These are phyloP conservation scores for Yarrowia osloensis DNA, from an alignment of 805 yeast genomes.

Conservation along the genomic window DNA sequence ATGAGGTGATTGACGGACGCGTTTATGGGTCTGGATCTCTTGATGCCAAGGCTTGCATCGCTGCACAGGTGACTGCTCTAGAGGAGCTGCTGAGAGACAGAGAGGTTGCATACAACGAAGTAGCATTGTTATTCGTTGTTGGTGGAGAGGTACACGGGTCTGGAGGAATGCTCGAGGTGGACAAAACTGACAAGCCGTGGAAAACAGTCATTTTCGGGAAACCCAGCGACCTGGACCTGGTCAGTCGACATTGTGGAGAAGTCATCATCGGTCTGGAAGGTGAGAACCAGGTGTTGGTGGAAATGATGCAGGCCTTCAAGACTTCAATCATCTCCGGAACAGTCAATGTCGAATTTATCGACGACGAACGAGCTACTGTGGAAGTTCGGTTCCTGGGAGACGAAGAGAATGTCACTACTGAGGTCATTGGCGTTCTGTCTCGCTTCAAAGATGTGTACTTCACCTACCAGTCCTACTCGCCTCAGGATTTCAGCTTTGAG, in stretches of 20 bases:
- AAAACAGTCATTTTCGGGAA: slow-evolving; percentile 1
- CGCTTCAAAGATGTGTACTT: background rate
- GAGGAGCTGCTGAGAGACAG: background rate
- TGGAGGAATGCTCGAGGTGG: slow-evolving; percentile 2
- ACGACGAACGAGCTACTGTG: background rate
- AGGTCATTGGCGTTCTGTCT: background rate
- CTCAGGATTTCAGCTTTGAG: background rate
- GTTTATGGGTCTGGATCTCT: background rate
- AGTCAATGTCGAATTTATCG: background rate
- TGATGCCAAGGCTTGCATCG: background rate
- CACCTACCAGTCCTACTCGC: background rate
- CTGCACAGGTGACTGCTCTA: background rate
- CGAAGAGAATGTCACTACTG: background rate
- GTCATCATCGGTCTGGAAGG: background rate
- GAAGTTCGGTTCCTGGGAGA: background rate
- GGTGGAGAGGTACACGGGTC: background rate
- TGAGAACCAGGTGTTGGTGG: background rate
- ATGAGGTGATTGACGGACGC: background rate
- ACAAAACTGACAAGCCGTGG: background rate
- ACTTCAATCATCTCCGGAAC: background rate
- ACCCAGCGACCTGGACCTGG: background rate
- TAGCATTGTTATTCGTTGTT: background rate
- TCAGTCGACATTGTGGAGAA: background rate
- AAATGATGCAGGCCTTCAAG: background rate
- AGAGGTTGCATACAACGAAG: background rate